phyloP scores from a whole-genome alignment of 306 rosid species.

The Arachis hypogaea region DNA sequence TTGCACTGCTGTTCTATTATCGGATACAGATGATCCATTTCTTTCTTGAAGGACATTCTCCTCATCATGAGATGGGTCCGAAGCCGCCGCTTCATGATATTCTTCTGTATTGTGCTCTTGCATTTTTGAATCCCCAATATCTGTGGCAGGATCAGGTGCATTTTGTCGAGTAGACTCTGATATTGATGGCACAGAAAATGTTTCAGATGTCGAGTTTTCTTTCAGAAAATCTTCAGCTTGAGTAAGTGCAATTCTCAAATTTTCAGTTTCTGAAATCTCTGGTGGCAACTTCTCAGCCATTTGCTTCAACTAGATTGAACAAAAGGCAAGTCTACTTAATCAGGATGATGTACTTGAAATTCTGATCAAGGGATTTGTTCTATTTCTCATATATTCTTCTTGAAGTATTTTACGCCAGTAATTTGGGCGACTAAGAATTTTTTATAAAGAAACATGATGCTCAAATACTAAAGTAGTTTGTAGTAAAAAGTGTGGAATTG shows the following conservation, averaged over 20 bases:
- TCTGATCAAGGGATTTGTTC: background rate
- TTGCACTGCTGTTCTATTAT: conserved; percentile 31
- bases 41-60: conserved; percentile 44
- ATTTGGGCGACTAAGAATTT: background rate
- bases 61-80: conserved; percentile 38
- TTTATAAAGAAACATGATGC: background rate
- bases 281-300: conserved; percentile 59
- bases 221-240: conserved; percentile 62
- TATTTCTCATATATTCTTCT: background rate
- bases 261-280: conserved; percentile 53
- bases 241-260: conserved; percentile 47
- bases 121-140: conserved; percentile 35
- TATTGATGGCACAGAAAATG: conserved; percentile 36
- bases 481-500: too few relatives aligned
- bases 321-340: conserved; percentile 37
- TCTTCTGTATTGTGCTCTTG: conserved; percentile 36
- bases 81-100: conserved; percentile 37
- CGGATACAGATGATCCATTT: conserved; percentile 43
- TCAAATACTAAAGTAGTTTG: background rate
- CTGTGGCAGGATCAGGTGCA: conserved; percentile 32
- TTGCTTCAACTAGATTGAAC: conserved; percentile 62
- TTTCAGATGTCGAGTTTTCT: conserved; percentile 35
- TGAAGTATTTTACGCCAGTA: background rate
- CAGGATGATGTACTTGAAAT: conserved; percentile 26
- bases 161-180: conserved; percentile 43